Base-by-base conservation (phyloP, 2,329 filamentous ascomycete species). In the Alternaria triticimaculans region DNA sequence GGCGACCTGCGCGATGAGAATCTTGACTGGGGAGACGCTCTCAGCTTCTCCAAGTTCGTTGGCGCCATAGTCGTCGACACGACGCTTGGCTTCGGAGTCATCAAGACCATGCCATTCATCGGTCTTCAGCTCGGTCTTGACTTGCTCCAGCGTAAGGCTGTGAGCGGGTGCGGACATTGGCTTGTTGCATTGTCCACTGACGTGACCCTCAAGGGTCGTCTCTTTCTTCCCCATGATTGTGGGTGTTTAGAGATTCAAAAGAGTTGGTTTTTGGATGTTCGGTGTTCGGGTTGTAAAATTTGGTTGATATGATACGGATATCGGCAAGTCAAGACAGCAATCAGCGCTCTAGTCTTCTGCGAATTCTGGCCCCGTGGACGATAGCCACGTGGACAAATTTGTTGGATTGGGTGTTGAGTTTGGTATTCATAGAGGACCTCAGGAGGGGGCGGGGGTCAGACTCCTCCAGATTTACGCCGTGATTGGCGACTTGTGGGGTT, bases 41-140 rank as follows among this genome's bases (percentile, higher is more conserved):
- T 86, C 88, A 20, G 86, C 89, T 20, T 92, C 87, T 48, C 92
- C 88, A 20, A 94, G 84, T 74, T 92, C 89, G 81, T 94, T 94
- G 18, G 80, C 83, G 54, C 90, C 90, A 75, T 90, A 89, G 63
- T 86, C 83, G 21, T 85, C 79, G 60, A 89, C 85, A 23, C 90
- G 82, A 60, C 87, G 80, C 55, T 84, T 78, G 21, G 91, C 90
- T 73, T 91, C 87, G 9, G 81, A 77, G 18, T 86, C 84, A 12
- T 85, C 87, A 37, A 93, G 82, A 44, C 91, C 91, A 75, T 85
- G 88, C 70, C 92, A 90, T 56, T 88, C 77, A 74, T 90, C 84
- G 46, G 89, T 90, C 25, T 84, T 82, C 58, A 92, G 84, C 67
- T 87, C 85, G 62, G 85, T 81, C 45, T 87, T 78, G 30, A 88